phyloP scores from a whole-genome alignment of 1,139 yeast species.

The Kurtzmaniella quercitrusa region DNA sequence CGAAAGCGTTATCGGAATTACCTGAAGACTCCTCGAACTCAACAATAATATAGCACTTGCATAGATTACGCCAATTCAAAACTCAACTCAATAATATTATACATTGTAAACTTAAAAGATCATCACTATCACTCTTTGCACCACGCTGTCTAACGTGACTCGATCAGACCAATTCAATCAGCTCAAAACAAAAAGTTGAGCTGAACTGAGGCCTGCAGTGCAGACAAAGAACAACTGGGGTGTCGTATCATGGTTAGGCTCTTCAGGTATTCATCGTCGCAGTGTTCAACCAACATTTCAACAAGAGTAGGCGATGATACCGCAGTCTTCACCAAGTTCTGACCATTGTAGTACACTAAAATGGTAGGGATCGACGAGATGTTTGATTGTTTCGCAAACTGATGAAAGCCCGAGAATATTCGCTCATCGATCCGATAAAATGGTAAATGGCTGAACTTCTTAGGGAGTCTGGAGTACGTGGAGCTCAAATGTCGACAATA shows the following conservation, averaged over 20 bases:
- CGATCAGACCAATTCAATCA: background rate
- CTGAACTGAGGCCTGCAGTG: slow-evolving; percentile 2
- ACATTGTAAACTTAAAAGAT: background rate
- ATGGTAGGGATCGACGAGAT: slow-evolving; percentile 5
- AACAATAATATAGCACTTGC: background rate
- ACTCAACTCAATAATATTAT: background rate
- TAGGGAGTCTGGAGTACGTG: slow-evolving; percentile 2
- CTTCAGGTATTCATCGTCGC: slow-evolving; percentile 6
- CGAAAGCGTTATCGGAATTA: slow-evolving; percentile 3
- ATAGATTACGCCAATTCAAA: no score
- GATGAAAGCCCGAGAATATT: slow-evolving; percentile 1
- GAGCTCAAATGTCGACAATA: slow-evolving; percentile 3
- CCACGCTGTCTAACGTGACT: background rate
- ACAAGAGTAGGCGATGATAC: slow-evolving; percentile 4
- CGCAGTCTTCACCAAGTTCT: slow-evolving; percentile 5
- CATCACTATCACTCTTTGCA: background rate
- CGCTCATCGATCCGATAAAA: slow-evolving; percentile 6
- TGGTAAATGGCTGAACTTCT: slow-evolving; percentile 1
- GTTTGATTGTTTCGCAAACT: slow-evolving; percentile 4
- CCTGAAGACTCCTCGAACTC: background rate
- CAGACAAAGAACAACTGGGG: slow-evolving; percentile 2
- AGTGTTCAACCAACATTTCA: slow-evolving; percentile 6
- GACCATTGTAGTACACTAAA: slow-evolving; percentile 5
- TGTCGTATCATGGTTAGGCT: background rate
- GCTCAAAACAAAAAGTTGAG: background rate